phyloP scores from a whole-genome alignment of 306 rosid genomes.

The Cyclanthera cordifolia region DNA sequence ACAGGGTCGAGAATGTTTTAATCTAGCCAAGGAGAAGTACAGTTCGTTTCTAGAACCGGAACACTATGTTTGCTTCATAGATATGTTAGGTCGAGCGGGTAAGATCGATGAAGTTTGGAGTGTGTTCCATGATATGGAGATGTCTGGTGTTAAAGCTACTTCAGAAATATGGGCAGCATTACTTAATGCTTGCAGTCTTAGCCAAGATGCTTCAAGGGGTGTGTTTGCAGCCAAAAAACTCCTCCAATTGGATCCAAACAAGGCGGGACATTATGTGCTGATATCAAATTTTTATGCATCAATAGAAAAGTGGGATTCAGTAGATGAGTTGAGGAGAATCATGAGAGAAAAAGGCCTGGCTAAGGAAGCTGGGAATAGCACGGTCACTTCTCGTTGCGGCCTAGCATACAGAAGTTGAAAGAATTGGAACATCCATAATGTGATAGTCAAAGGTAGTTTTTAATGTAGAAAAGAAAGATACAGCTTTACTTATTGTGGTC shows the following conservation, averaged over 20 bases:
- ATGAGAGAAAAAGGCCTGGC: constrained; percentile 37
- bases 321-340: constrained; percentile 36
- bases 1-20: constrained; percentile 39
- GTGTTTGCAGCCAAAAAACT: constrained; percentile 42
- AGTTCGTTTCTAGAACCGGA: constrained; percentile 38
- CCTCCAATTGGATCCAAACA: constrained; percentile 39
- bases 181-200: constrained; percentile 43
- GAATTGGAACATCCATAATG: neutral
- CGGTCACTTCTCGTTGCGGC: constrained; percentile 21
- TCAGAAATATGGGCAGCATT: constrained; percentile 42
- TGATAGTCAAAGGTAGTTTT: neutral
- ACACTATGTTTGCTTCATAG: constrained; percentile 48
- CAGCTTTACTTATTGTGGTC: constrained; percentile 10
- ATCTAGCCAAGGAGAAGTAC: constrained; percentile 28
- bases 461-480: neutral
- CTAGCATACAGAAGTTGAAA: neutral
- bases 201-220: constrained; percentile 35
- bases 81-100: constrained; percentile 47
- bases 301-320: constrained; percentile 48
- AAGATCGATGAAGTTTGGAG: constrained; percentile 43
- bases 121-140: constrained; percentile 24
- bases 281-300: constrained; percentile 49
- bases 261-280: constrained; percentile 36
- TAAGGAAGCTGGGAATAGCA: constrained; percentile 58
- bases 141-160: constrained; percentile 26